Evolutionary conservation across 768 basidiomycete genomes (phyloP).

Genomic region (Tephrocybe sp.): DNA sequence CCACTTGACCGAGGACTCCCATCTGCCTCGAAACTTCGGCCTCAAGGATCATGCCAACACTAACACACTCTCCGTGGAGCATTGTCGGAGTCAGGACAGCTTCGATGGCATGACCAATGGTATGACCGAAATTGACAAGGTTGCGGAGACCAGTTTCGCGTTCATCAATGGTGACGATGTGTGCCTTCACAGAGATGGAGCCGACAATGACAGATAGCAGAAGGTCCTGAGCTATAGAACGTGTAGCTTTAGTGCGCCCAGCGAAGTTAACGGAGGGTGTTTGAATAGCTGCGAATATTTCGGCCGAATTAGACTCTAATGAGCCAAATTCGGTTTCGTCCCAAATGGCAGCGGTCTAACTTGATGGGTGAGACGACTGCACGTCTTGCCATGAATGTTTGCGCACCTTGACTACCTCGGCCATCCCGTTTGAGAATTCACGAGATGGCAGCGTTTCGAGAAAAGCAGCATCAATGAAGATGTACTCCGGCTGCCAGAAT

Average conservation of each 20-base stretch:
- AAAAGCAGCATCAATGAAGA: conserved; percentile 97
- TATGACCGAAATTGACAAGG: conserved; percentile 99
- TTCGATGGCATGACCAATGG: conserved; percentile 98
- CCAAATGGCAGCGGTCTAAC: conserved; percentile 98
- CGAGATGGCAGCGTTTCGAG: conserved; percentile 88
- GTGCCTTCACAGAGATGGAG: conserved; percentile 93
- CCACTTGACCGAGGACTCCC: conserved; percentile 88
- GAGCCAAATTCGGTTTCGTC: conserved; percentile 85
- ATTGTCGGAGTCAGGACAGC: conserved; percentile 91
- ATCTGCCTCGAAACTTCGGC: conserved; percentile 89
- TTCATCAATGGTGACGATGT: conserved; percentile 96
- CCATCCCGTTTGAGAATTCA: conserved; percentile 99
- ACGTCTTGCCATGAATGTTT: background rate
- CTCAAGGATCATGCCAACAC: conserved; percentile 95
- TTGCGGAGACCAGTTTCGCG: conserved; percentile 96
- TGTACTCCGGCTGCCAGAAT: conserved; percentile 97
- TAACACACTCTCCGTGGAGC: conserved; percentile 95
- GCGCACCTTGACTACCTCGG: conserved; percentile 92
- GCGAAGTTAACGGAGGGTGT: conserved; percentile 60
- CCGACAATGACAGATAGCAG: conserved; percentile 90
- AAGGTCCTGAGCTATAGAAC: conserved; percentile 75
- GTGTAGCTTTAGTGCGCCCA: conserved; percentile 59
- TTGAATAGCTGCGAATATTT: conserved; percentile 85
- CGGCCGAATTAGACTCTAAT: conserved; percentile 82
- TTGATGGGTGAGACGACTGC: background rate